These are phyloP conservation scores for Coniochaeta sp. DNA, from an alignment of 2,329 filamentous ascomycete species.

Conservation along the genomic window DNA sequence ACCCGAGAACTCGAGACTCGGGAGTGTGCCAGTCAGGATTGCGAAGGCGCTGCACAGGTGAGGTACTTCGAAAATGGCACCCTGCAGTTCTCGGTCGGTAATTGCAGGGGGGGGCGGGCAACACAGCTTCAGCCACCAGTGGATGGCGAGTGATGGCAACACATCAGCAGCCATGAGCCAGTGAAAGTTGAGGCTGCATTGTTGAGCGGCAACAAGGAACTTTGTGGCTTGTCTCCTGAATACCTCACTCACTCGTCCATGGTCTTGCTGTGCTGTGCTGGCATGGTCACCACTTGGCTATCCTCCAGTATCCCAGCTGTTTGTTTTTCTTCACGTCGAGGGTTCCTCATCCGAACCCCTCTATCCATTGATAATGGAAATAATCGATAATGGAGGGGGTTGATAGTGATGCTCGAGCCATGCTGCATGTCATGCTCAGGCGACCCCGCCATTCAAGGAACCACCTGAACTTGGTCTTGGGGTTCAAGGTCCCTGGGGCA, in stretches of 20 bases:
- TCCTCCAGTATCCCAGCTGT: neutral
- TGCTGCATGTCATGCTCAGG: slow-evolving; percentile 3
- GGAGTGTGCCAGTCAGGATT: neutral
- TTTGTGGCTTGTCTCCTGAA: neutral
- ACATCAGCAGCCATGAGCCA: neutral
- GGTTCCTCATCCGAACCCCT: neutral
- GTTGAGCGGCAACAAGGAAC: neutral
- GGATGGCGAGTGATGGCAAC: neutral
- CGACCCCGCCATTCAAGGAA: neutral
- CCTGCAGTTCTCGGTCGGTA: neutral
- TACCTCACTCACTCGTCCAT: too few relatives aligned
- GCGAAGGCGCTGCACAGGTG: neutral
- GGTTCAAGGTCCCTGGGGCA: neutral
- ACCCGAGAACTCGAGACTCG: neutral
- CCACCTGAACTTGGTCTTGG: neutral
- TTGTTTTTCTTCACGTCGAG: neutral
- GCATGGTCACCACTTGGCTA: neutral
- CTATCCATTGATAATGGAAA: neutral
- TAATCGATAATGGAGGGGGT: slow-evolving; percentile 4
- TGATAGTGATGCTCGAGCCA: neutral
- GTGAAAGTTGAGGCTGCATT: neutral
- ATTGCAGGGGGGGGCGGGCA: neutral
- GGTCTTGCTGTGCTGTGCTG: neutral
- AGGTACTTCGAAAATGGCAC: neutral
- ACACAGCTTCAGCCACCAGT: neutral